Evolutionary conservation across 345 rosid genomes (phyloP), one percentile per base, ranked within the genome.

Genomic region (Populus simonii): DNA sequence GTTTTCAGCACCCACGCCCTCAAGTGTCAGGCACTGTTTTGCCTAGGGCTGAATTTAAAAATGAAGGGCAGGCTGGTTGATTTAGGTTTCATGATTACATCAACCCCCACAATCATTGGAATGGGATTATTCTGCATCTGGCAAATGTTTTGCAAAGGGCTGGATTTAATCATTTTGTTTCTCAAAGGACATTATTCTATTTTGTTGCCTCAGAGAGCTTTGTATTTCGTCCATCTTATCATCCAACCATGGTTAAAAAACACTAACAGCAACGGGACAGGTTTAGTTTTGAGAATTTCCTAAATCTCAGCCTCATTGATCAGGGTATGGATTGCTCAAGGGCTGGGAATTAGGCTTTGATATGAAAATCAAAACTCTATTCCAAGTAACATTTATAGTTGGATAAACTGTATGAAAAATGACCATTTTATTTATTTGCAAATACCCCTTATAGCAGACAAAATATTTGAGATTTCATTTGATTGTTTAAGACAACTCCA

Each of bases 231-330:
- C n/a, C 23, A 53, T 53, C 59, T 53, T 18, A 53, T 53, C 59
- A 53, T 53, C 59, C 9, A 53, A 20, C 59, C 10, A 53, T 53
- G 43, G 9, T 53, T 53, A 18, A 18, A 18, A 53, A 53, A 4
- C 59, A 53, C 23, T 20, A 20, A 17, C 2, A 23, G 10, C 59
- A 53, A 18, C 6, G n/a, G 59, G 59, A 20, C 25, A 23, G 33
- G 43, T 73, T 55, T 35, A 47, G 66, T 66, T 73, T 57, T 73
- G 76, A 29, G 51, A 72, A 53, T 35, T 29, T 11, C 53, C 67
- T 23, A 16, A 57, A 33, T 25, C 22, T 29, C 39, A 12, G 45
- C 29, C 11, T 20, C 23, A 53, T 53, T 53, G n/a, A 20, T 51
- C 59, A 51, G n/a, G 22, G n/a, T 51, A 51, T 7, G 20, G 2